Evolutionary conservation across 202 grass and related monocot species (phyloP), one percentile per base, ranked within the genome.

Genomic region (Setaria italica): DNA sequence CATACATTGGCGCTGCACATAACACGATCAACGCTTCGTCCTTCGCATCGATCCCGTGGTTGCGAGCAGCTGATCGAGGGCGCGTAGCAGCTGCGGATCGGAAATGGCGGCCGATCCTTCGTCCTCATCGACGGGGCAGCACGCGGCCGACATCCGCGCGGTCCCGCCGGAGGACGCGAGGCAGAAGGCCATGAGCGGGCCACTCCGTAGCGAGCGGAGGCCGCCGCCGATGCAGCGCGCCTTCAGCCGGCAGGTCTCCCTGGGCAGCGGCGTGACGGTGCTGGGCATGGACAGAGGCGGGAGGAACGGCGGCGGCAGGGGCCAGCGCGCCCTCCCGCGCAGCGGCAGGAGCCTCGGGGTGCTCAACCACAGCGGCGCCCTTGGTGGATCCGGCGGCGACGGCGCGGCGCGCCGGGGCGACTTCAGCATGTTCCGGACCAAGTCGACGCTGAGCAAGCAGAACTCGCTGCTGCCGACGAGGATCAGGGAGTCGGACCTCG

Each of bases 401-500:
- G 64, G 48, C 60, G 65, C 67, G 9, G 57, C 76, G 7, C 87
- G 91, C 46, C 89, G 88, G 50, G 89, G 90, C 12, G 96, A 99
- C 74, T 99, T 99, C 86, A 99, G 90, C 79, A 90, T 99, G 39
- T 99, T 99, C 85, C 90, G 96, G 64, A 99, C 96, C 63, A 99
- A 99, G 87, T 95, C 96, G 12, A 95, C 93, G 67, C 88, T 99
- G 17, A 90, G 59, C 85, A 91, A 89, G 93, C 95, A 95, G 85
- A 93, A 88, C 79, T 94, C 93, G 2, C 71, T 93, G 90, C 90
- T 89, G 47, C 93, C 88, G 64, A 39, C 69, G 1, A 81, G 93
- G 83, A 95, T 89, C 70, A 74, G 77, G 63, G 90, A 95, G 81
- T 51, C 69, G 62, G 90, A 90, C 46, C 9, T 86, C 49, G 90